Evolutionary conservation across 257 asterid species (phyloP), one percentile per base, ranked within the genome.

Genomic region (Parsonsia alboflavescens): DNA sequence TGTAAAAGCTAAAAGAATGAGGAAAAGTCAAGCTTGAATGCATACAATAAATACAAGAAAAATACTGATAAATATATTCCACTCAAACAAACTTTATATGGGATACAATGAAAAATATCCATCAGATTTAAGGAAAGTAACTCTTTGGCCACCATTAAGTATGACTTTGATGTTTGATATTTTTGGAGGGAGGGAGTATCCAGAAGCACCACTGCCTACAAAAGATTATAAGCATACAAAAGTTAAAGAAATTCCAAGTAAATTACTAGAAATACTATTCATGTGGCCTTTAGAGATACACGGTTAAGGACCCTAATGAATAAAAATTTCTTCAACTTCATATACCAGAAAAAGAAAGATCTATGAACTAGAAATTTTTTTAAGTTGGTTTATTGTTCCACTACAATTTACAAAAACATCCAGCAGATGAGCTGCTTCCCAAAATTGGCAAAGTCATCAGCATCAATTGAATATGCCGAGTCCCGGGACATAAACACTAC

Each of bases 41-140:
- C 56, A 42, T 9, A 66, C 11, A n/a, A 26, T 12, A 48, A 54
- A 3, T 33, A 26, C 61, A 56, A 30, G 6, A 28, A 70, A 49
- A 7, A 42, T 33, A 36, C 63, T 17, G 13, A 72, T 28, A 11
- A 22, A 45, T 12, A 45, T 6, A 49, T 44, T 46, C 44, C 28
- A 45, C 16, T 36, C 63, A 68, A 24, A 19, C 52, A 76, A 16
- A 46, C 17, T 68, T 68, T 49, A 44, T 7, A 7, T 2, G 88
- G 97, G 97, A 94, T 94, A 94, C 99, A 94, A 92, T 64, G 97
- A 88, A 74, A 92, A 94, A 88, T 92, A 94, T 90, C 99, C 97
- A 80, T 94, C 99, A 36, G 96, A 93, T 84, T 86, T 88, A 19
- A 90, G 83, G 73, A 88, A 90, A 80, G 97, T 87, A 76, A 92